phyloP scores from a whole-genome alignment of 441 rosid species.

The Macaranga tanarius region DNA sequence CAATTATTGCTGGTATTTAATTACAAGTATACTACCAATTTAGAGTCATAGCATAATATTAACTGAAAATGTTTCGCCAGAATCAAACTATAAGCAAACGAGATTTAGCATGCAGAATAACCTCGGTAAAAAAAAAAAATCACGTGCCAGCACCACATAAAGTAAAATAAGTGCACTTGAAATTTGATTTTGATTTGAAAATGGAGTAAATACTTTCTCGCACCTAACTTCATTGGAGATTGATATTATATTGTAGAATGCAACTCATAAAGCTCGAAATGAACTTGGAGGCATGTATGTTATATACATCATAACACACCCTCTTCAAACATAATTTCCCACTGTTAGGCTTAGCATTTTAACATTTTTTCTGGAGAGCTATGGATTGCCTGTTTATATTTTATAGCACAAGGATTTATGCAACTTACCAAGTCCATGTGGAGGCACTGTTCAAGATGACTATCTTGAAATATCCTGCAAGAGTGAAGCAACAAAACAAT shows the following conservation, averaged over 20 bases:
- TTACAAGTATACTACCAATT: neutral
- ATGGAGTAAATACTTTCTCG: neutral
- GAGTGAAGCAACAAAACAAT: slow-evolving; percentile 23
- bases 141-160: neutral
- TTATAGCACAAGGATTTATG: neutral
- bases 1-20: neutral
- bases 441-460: slow-evolving; percentile 54
- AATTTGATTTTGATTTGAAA: neutral
- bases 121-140: neutral
- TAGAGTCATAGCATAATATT: too few relatives aligned
- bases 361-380: neutral
- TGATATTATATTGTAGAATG: neutral
- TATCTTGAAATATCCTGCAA: slow-evolving; percentile 50
- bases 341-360: neutral
- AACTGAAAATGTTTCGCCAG: neutral
- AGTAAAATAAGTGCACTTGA: neutral
- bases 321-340: neutral
- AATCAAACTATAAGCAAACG: neutral
- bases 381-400: neutral
- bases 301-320: neutral
- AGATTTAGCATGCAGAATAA: neutral
- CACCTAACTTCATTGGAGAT: neutral
- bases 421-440: slow-evolving; percentile 72
- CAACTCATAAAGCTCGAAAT: neutral
- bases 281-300: neutral